A percentile compares a stretch with the other conserved stretches of the same genome.
Evolutionary conservation across 345 rosid species (phyloP).

Genomic region (Boechera retrofracta): DNA sequence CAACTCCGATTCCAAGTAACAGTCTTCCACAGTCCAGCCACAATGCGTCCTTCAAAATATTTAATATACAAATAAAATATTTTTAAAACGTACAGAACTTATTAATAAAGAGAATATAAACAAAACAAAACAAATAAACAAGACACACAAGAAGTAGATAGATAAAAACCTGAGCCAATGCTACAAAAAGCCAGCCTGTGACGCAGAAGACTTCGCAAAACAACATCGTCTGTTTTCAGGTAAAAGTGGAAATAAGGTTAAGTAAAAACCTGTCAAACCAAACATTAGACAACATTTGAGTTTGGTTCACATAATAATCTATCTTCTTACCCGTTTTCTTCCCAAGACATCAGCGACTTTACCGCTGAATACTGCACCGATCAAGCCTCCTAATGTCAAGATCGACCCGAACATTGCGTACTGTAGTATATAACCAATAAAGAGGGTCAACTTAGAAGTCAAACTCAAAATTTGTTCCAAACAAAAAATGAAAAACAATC

Average conservation of each 20-base stretch:
- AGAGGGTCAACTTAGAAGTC: neutral
- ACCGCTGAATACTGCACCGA: slow-evolving; percentile 52
- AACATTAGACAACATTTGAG: neutral
- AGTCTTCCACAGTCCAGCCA: slow-evolving; percentile 55
- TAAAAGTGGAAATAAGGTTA: neutral
- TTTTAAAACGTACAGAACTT: neutral
- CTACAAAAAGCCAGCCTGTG: slow-evolving; percentile 52
- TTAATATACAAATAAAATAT: neutral
- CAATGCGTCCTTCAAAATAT: slow-evolving; percentile 41
- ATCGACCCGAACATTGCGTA: slow-evolving; percentile 48
- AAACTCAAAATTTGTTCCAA: no score
- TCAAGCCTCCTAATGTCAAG: slow-evolving; percentile 49
- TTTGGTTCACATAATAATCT: neutral
- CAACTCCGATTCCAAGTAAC: slow-evolving; percentile 50
- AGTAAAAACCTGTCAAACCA: slow-evolving; percentile 15
- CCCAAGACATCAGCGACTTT: slow-evolving; percentile 51
- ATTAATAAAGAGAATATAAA: neutral
- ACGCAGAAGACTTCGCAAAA: slow-evolving; percentile 46
- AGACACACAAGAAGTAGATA: slow-evolving; percentile 25
- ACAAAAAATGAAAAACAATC: no score
- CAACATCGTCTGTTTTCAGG: slow-evolving; percentile 54
- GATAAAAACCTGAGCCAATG: slow-evolving; percentile 49
- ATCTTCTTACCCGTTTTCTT: slow-evolving; percentile 38
- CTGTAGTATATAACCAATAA: slow-evolving; percentile 24
- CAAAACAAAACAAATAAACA: neutral